These are phyloP conservation scores for Urtica urens DNA, from an alignment of 306 rosid species.

Conservation along the genomic window DNA sequence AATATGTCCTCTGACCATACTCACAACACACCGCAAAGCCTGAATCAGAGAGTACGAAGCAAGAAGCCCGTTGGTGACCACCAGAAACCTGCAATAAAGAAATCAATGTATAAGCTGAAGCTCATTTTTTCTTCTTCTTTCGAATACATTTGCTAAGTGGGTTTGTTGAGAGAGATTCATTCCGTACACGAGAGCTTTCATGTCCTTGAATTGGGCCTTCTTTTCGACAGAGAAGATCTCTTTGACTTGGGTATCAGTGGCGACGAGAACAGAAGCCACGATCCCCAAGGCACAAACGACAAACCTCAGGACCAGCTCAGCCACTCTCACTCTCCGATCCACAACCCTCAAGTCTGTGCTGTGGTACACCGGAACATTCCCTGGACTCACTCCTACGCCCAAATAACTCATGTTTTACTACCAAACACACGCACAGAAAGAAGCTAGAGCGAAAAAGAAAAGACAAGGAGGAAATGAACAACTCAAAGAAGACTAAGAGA, in stretches of 20 bases:
- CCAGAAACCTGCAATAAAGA: slow-evolving; percentile 47
- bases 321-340: slow-evolving; percentile 47
- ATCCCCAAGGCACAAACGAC: slow-evolving; percentile 49
- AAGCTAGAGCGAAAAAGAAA: not conserved
- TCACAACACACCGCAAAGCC: slow-evolving; percentile 45
- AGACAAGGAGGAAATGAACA: not conserved
- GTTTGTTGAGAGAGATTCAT: slow-evolving; percentile 5
- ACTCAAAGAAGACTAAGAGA: not conserved
- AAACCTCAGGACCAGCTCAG: slow-evolving; percentile 62
- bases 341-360: slow-evolving; percentile 32
- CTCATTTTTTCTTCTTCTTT: not conserved
- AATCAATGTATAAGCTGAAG: not conserved
- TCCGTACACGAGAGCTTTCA: slow-evolving; percentile 75
- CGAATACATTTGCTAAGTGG: no score
- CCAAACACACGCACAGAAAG: not conserved
- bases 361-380: slow-evolving; percentile 56
- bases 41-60: slow-evolving; percentile 67
- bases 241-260: slow-evolving; percentile 64
- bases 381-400: slow-evolving; percentile 79
- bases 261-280: slow-evolving; percentile 65
- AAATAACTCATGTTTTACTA: slow-evolving; percentile 41
- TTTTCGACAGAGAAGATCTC: slow-evolving; percentile 54
- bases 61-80: slow-evolving; percentile 50
- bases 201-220: slow-evolving; percentile 62
- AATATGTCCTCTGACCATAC: slow-evolving; percentile 49